These are phyloP conservation scores for Suhomyces bokatorum DNA, from an alignment of 1,139 yeast genomes.

Conservation along the genomic window DNA sequence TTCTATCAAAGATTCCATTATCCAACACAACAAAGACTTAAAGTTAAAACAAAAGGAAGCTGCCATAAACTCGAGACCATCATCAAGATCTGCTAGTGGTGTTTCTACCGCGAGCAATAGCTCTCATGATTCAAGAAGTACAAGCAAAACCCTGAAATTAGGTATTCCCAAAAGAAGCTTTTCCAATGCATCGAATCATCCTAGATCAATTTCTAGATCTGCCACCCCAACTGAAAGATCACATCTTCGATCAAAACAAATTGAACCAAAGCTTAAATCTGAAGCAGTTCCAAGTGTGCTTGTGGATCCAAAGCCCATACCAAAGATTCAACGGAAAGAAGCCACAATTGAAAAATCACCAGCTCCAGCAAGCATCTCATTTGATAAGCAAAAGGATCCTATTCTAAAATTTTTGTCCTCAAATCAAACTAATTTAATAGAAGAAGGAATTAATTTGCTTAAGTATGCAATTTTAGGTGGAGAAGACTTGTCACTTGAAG, in stretches of 20 bases:
- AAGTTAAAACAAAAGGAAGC: slow-evolving; percentile 24
- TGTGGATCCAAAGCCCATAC: background rate
- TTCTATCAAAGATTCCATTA: slow-evolving; percentile 36
- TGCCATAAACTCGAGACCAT: slow-evolving; percentile 23
- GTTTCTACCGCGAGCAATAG: background rate
- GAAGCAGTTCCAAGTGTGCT: background rate
- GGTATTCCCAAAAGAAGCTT: slow-evolving; percentile 9
- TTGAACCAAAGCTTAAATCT: background rate
- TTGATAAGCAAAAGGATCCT: slow-evolving; percentile 35
- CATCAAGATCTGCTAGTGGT: slow-evolving; percentile 21
- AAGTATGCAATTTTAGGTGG: slow-evolving; percentile 42
- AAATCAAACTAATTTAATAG: slow-evolving; percentile 25
- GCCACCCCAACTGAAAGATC: slow-evolving; percentile 11
- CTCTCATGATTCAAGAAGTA: background rate
- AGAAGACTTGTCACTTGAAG: slow-evolving; percentile 33
- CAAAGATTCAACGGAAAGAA: background rate
- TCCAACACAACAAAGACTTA: slow-evolving; percentile 37
- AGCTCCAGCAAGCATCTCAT: slow-evolving; percentile 8
- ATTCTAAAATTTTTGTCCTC: slow-evolving; percentile 39
- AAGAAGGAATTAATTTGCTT: slow-evolving; percentile 40
- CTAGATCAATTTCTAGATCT: slow-evolving; percentile 4
- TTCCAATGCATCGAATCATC: slow-evolving; percentile 5
- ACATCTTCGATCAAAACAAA: background rate
- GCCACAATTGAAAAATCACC: background rate
- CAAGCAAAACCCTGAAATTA: slow-evolving; percentile 1